Percentiles rank a stretch among this genome's conserved stretches.
phyloP scores from a whole-genome alignment of 345 rosid species.

The Eucalyptus cloeziana region DNA sequence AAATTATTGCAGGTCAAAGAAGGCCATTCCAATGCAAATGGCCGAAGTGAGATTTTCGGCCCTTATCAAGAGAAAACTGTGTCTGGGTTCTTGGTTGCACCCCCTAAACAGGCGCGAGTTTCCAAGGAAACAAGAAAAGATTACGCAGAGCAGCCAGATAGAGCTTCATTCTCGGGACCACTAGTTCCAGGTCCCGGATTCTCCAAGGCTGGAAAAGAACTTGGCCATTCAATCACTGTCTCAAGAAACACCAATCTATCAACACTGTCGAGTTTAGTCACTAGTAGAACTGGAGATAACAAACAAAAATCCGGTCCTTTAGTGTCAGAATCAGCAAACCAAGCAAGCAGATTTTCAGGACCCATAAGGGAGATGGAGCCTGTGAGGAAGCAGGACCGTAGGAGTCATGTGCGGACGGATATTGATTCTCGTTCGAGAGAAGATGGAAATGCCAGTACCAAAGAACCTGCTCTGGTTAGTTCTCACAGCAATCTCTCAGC shows the following conservation, averaged over 20 bases:
- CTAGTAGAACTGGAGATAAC: constrained; percentile 26
- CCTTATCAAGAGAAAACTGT: constrained; percentile 13
- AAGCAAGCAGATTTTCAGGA: constrained; percentile 5
- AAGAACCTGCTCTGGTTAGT: constrained; percentile 34
- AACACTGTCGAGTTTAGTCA: constrained; percentile 32
- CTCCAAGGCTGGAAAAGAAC: constrained; percentile 19
- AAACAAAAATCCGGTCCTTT: constrained; percentile 12
- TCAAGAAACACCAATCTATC: constrained; percentile 21
- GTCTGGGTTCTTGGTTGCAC: constrained; percentile 26
- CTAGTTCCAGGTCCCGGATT: constrained; percentile 20
- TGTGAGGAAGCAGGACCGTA: constrained; percentile 17
- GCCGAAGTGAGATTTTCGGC: not conserved
- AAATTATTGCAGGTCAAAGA: not conserved
- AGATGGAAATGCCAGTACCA: constrained; percentile 11
- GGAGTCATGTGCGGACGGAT: constrained; percentile 2
- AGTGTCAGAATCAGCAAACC: constrained; percentile 8
- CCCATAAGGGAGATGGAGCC: constrained; percentile 7
- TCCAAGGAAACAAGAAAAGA: constrained; percentile 26
- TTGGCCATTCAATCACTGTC: constrained; percentile 2
- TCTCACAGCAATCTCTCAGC: not conserved
- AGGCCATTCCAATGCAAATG: not conserved
- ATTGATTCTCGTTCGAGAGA: constrained; percentile 16
- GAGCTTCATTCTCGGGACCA: constrained; percentile 55
- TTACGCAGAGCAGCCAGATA: constrained; percentile 4
- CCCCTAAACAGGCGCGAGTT: constrained; percentile 13